phyloP scores from a whole-genome alignment of 345 rosid genomes.

The Corchorus olitorius region DNA sequence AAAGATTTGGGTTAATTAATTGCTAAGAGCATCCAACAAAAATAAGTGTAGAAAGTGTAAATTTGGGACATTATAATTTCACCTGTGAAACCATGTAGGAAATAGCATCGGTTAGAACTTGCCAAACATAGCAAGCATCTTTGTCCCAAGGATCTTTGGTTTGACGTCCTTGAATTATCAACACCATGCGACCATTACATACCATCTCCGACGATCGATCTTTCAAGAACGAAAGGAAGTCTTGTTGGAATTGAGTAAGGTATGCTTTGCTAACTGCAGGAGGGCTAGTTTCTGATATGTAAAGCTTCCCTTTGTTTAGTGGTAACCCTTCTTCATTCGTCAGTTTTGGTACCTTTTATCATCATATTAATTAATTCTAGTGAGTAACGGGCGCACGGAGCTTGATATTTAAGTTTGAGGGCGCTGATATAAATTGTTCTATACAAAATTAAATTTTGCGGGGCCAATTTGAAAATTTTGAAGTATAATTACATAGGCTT shows the following conservation, averaged over 20 bases:
- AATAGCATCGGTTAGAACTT: neutral
- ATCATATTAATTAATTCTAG: neutral
- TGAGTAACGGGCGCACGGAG: neutral
- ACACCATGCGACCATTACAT: neutral
- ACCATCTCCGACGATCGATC: neutral
- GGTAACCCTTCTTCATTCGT: neutral
- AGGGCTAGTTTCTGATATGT: constrained; percentile 11
- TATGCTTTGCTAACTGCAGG: neutral
- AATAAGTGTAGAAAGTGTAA: neutral
- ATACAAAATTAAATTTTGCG: neutral
- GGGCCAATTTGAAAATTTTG: too few relatives aligned
- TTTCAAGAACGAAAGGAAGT: neutral
- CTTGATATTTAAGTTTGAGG: too few relatives aligned
- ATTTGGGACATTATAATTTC: neutral
- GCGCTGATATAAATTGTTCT: neutral
- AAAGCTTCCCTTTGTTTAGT: neutral
- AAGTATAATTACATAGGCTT: too few relatives aligned
- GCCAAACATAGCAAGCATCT: neutral
- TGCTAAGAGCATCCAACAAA: too few relatives aligned
- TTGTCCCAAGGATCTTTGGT: neutral
- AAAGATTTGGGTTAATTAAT: too few relatives aligned
- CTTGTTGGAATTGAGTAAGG: constrained; percentile 6
- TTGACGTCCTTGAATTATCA: neutral
- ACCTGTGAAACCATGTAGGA: neutral
- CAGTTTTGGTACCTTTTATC: neutral